Base-by-base conservation (phyloP, 257 asterid genomes). In the Phtheirospermum japonicum region DNA sequence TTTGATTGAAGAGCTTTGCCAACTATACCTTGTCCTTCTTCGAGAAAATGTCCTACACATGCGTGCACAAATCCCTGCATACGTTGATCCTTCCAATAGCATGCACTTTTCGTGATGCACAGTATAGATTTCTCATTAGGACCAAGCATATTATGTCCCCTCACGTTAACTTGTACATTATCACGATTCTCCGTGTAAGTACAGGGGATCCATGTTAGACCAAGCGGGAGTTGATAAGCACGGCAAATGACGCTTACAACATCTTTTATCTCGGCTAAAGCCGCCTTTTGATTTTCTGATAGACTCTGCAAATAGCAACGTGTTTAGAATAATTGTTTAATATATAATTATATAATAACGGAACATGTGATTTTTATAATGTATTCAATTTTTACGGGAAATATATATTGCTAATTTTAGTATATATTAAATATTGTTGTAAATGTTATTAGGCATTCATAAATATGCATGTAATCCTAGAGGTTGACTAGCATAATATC, bases 1-100 rank as follows among this genome's bases (percentile, higher is more conserved):
- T 76, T 85, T 14, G 89, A 78, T 65, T 76, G 83, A 63, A 89
- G 83, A 14, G 95, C 87, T 71, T 81, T 89, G 53, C 94, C 95
- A 5, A 57, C 92, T 57, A 85, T 71, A 33, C 97, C 94, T 77
- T 89, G 87, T 56, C 97, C 94, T 61, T 73, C 78, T 57, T 76
- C 85, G 5, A 87, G 92, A 76, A 76, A 73, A 78, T 74, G 95
- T 43, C 75, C 79, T 17, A 52, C 32, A 37, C 97, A 89, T 0
- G 92, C 88, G 60, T 67, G 82, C 57, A 89, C 72, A 59, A 89
- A 89, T 36, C 85, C 95, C 31, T 79, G 68, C 90, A 85, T 78
- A 52, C 23, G 42, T 48, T 40, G 60, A 30, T 82, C 82, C 43
- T 69, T 76, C 64, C 65, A 79, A 64, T 78, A 89, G 59, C 84